A percentile compares a stretch with the other conserved stretches of the same genome.
Conservation (phyloP, 2,329 filamentous ascomycete species). For the Hypoxylon sp. region DNA sequence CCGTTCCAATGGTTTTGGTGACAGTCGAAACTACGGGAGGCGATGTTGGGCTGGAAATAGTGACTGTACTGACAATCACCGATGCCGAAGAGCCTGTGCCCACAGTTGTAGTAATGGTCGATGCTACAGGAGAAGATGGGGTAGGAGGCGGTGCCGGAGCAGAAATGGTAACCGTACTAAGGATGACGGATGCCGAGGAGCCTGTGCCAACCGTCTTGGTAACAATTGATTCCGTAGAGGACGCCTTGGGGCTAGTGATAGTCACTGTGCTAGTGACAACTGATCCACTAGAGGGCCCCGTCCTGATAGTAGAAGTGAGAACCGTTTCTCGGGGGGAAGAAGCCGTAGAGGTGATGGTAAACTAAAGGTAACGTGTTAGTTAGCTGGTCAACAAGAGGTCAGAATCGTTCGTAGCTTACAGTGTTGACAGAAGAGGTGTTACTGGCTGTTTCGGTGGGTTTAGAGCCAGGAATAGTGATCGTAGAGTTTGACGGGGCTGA, state of each 20-base stretch:
- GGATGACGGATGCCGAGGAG: not conserved
- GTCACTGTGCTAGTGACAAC: not conserved
- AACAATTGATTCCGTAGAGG: constrained; percentile 12
- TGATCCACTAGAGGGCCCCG: not conserved
- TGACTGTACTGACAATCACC: constrained; percentile 6
- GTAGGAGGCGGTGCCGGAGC: not conserved
- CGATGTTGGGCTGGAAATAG: not conserved
- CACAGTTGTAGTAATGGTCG: constrained; percentile 36
- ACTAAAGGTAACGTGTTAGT: not conserved
- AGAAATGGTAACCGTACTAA: constrained; percentile 1
- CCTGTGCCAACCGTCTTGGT: not conserved
- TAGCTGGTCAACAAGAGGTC: not conserved
- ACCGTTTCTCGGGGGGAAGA: not conserved
- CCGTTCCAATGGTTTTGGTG: constrained; percentile 2
- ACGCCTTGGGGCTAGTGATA: not conserved
- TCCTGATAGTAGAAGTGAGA: not conserved
- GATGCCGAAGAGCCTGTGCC: constrained; percentile 1
- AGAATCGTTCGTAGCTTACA: not conserved
- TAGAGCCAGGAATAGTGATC: not conserved
- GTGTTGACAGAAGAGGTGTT: not conserved
- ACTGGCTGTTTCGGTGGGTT: not conserved
- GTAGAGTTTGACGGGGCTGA: not conserved
- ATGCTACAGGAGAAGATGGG: not conserved
- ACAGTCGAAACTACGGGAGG: not conserved
- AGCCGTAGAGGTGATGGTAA: not conserved